Conservation (phyloP, 192 early-diverging fungal species). For the Backusella australiensis region DNA sequence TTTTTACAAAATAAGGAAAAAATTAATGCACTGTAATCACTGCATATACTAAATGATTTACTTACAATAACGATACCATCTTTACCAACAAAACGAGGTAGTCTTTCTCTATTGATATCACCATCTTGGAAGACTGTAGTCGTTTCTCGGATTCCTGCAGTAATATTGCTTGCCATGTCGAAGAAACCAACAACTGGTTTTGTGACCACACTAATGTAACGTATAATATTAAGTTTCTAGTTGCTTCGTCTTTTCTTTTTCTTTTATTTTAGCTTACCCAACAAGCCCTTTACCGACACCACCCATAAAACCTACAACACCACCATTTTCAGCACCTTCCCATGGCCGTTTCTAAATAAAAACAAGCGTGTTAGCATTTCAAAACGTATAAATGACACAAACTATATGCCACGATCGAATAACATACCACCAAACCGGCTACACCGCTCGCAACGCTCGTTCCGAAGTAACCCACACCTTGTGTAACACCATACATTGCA, state of each 20-base stretch:
- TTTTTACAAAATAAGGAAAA: constrained; percentile 1
- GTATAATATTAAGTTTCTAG: neutral
- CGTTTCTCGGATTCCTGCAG: constrained; percentile 81
- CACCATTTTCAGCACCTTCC: constrained; percentile 75
- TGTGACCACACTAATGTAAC: constrained; percentile 58
- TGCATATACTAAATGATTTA: neutral
- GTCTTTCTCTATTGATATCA: constrained; percentile 72
- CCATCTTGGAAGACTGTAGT: constrained; percentile 78
- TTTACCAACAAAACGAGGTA: constrained; percentile 70
- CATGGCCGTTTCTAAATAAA: constrained; percentile 57
- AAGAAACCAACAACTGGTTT: constrained; percentile 87
- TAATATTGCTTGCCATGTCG: constrained; percentile 82
- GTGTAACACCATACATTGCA: constrained; percentile 78
- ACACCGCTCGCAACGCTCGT: constrained; percentile 74
- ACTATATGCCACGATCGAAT: neutral
- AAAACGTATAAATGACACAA: neutral
- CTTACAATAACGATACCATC: constrained; percentile 65
- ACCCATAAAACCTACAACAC: constrained; percentile 79
- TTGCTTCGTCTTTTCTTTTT: neutral
- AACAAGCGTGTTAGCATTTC: no score
- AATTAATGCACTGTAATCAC: neutral
- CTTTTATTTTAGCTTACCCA: constrained; percentile 32
- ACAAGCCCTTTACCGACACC: constrained; percentile 84
- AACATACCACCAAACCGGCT: constrained; percentile 66
- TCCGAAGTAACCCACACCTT: constrained; percentile 74